Evolutionary conservation across 2,329 filamentous ascomycete genomes (phyloP), one percentile per base, ranked within the genome.

Genomic region (Fusarium miscanthi): DNA sequence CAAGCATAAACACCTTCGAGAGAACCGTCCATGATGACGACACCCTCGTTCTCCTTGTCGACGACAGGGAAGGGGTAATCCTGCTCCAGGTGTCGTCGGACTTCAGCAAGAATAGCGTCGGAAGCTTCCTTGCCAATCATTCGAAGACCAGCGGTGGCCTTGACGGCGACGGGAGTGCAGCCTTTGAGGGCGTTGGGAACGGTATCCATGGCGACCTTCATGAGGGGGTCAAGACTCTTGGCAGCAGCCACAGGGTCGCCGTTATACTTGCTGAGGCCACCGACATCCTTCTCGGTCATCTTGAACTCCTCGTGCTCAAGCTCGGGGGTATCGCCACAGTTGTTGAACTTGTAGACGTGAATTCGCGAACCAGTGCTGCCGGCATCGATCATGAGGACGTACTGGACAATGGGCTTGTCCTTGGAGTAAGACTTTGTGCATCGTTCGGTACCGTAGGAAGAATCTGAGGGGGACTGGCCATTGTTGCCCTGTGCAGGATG

Each of bases 261-360:
- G 79, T 92, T 92, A 83, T 95, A 99, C 41, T 94, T 93, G 81
- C 94, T 98, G 77, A 99, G 86, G 56, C 84, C 96, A 85, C 94
- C 94, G 59, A 93, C 88, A 75, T 89, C 91, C 88, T 94, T 95
- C 80, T 93, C 91, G 16, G 95, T 98, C 92, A 95, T 94, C 86
- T 95, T 91, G 84, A 99, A 99, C 65, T 93, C 88, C 81, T 99
- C 96, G 79, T 91, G 86, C 84, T 99, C 96, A 56, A 99, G 89
- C 84, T 98, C 95, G 31, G 96, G 96, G n/a, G 95, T 95, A 12
- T 94, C 85, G 17, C 95, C 96, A 85, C 95, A 99, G 86, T 98
- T 98, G 87, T 98, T 98, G 89, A 98, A 99, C 81, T 94, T 93
- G 88, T 98, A 99, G 66, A 98, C 94, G 85, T 99, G 97, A 80